Percentiles rank a stretch among this genome's conserved stretches.
phyloP scores from a whole-genome alignment of 768 basidiomycete genomes.

The Hygrophoropsis aurantiaca region DNA sequence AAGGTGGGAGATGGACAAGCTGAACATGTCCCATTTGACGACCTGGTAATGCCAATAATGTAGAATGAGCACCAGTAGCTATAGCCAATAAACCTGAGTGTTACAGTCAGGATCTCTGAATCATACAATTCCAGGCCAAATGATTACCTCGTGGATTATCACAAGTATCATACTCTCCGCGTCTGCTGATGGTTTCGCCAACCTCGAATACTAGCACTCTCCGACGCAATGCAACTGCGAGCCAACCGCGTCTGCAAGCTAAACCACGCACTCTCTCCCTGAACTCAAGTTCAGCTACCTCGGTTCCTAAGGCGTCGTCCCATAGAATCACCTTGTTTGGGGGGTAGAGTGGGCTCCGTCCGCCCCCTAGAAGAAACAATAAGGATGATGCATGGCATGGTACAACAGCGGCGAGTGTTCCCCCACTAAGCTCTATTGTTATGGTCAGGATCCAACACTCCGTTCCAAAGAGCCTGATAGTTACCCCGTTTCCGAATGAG shows the following conservation, averaged over 20 bases:
- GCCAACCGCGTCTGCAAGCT: slow-evolving; percentile 80
- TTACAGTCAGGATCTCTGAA: background rate
- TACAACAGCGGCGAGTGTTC: slow-evolving; percentile 73
- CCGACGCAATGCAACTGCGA: slow-evolving; percentile 76
- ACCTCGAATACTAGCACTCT: slow-evolving; percentile 80
- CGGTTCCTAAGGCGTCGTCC: slow-evolving; percentile 75
- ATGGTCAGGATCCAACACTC: slow-evolving; percentile 15
- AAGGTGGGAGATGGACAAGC: slow-evolving; percentile 80
- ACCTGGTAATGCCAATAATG: slow-evolving; percentile 83
- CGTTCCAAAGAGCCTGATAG: slow-evolving; percentile 8
- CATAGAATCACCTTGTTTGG: slow-evolving; percentile 91
- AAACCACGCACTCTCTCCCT: slow-evolving; percentile 79
- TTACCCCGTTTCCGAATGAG: slow-evolving; percentile 82
- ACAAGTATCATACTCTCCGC: slow-evolving; percentile 82
- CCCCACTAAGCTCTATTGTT: slow-evolving; percentile 67
- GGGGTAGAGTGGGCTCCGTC: slow-evolving; percentile 84
- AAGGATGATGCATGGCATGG: slow-evolving; percentile 82
- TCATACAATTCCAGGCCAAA: slow-evolving; percentile 5
- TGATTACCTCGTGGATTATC: slow-evolving; percentile 78
- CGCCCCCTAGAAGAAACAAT: slow-evolving; percentile 84
- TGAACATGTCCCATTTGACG: slow-evolving; percentile 88
- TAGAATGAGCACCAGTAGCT: slow-evolving; percentile 74
- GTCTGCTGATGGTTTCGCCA: slow-evolving; percentile 57
- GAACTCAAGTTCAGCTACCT: slow-evolving; percentile 89
- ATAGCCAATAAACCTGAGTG: slow-evolving; percentile 72